These are phyloP conservation scores for Solanum virginianum DNA, from an alignment of 257 asterid species.

Conservation along the genomic window DNA sequence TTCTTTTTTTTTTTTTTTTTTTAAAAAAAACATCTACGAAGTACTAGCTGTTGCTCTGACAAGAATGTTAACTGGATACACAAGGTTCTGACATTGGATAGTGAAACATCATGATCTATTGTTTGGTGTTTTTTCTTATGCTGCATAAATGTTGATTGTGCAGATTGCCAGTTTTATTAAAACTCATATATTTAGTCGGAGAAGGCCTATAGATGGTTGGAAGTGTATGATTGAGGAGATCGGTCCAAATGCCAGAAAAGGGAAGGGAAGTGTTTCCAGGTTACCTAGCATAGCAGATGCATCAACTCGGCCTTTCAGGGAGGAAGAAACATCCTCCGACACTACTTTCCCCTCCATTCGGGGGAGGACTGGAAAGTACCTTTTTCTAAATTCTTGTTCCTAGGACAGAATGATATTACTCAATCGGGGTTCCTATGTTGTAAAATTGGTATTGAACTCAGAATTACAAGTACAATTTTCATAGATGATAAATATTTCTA, in stretches of 20 bases:
- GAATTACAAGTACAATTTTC: no score
- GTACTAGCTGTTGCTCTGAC: background rate
- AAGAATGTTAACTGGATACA: background rate
- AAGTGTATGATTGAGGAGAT: conserved; percentile 88
- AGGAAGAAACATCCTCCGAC: conserved; percentile 31
- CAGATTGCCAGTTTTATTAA: conserved; percentile 94
- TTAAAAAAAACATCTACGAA: no score
- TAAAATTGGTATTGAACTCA: no score
- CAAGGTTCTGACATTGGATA: background rate
- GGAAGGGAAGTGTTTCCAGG: conserved; percentile 76
- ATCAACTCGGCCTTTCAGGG: conserved; percentile 71
- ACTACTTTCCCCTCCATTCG: conserved; percentile 2
- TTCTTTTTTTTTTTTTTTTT: no score
- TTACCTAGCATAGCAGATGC: conserved; percentile 65
- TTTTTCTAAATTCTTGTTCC: no score
- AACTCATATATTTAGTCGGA: conserved; percentile 45
- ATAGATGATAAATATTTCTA: no score
- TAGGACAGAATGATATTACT: no score
- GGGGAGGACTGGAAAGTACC: background rate
- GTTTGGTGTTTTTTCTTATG: background rate
- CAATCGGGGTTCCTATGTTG: no score
- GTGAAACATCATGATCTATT: background rate
- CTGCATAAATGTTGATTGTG: background rate
- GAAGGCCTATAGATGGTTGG: conserved; percentile 88
- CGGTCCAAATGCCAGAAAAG: conserved; percentile 80